phyloP scores from a whole-genome alignment of 2,329 filamentous ascomycete genomes.

The Rosellinia necatrix region DNA sequence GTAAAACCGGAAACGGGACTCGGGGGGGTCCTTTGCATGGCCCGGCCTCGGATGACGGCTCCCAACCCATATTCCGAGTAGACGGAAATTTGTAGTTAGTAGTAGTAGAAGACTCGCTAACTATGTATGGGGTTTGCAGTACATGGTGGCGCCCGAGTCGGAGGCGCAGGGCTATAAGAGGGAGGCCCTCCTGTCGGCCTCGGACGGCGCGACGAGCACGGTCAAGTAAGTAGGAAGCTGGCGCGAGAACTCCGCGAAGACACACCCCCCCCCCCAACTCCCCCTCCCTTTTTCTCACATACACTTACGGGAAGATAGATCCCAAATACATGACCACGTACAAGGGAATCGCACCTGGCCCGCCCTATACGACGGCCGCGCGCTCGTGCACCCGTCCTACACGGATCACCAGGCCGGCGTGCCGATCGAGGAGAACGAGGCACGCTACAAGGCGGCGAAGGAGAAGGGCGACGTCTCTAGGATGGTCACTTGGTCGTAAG shows the following conservation, averaged over 20 bases:
- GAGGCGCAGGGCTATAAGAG: constrained; percentile 40
- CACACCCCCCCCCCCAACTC: no score
- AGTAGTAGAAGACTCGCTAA: constrained; percentile 5
- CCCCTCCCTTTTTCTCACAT: background rate
- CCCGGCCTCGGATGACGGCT: no score
- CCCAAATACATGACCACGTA: constrained; percentile 40
- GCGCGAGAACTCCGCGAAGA: no score
- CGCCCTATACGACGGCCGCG: constrained; percentile 39
- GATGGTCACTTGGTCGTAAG: constrained; percentile 43
- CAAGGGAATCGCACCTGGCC: constrained; percentile 39
- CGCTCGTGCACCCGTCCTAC: constrained; percentile 37
- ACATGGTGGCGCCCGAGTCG: constrained; percentile 43
- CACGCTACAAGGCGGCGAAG: constrained; percentile 32
- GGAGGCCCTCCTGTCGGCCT: constrained; percentile 39
- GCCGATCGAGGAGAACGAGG: constrained; percentile 36
- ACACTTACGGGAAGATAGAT: constrained; percentile 31
- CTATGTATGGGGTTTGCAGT: constrained; percentile 31
- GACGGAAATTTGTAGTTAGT: no score
- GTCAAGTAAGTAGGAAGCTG: constrained; percentile 42
- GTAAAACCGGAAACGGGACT: no score
- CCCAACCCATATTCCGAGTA: no score
- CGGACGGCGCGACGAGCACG: constrained; percentile 43
- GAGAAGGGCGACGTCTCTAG: constrained; percentile 35
- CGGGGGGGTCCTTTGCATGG: no score
- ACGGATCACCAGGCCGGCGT: constrained; percentile 34